Evolutionary conservation across 23 red algal genomes (phyloP), one percentile per base, ranked within the genome.

Genomic region (Gracilaria gracilis): DNA sequence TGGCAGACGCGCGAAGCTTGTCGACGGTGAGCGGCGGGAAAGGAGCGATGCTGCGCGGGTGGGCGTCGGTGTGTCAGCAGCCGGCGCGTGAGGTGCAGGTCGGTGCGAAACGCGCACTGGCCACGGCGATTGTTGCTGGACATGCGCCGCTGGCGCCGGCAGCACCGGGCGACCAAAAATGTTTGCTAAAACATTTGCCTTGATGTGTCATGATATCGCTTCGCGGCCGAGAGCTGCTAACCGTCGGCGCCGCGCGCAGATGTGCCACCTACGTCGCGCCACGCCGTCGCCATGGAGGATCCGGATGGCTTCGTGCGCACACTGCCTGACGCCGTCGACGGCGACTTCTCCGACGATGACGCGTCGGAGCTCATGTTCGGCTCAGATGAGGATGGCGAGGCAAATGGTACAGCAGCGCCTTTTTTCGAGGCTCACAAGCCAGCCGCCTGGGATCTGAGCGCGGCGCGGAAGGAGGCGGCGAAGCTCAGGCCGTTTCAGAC

Each of bases 281-380:
- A n/a, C n/a, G n/a, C n/a, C n/a, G n/a, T n/a, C 61, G n/a, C 5
- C 23, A 90, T 76, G 50, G 75, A 80, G 73, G 90, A 86, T 74
- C 40, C 55, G 27, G 90, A 93, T 65, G 90, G 90, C 51, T 93
- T 93, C 40, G 81, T 93, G 42, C 49, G 81, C 4, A 93, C 90
- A 13, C 14, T 93, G 33, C 42, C 67, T 15, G 81, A 83, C 28
- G 35, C 61, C 25, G 80, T 28, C 19, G 80, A 75, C 49, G 64
- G 27, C 21, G 48, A 64, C 31, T 24, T 76, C 28, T 58, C 80
- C 35, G 90, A 85, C 55, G 42, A 66, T 28, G 88, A 64, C 40
- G 51, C 44, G 57, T 93, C 90, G 8, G 80, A 76, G 46, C 62
- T 85, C 20, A 69, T 83, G 58, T 83, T 85, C 42, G 81, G 64